Percentiles rank a stretch among this genome's conserved stretches.
Evolutionary conservation across 1,139 yeast species (phyloP).

Genomic region (Blastobotrys serpentis): DNA sequence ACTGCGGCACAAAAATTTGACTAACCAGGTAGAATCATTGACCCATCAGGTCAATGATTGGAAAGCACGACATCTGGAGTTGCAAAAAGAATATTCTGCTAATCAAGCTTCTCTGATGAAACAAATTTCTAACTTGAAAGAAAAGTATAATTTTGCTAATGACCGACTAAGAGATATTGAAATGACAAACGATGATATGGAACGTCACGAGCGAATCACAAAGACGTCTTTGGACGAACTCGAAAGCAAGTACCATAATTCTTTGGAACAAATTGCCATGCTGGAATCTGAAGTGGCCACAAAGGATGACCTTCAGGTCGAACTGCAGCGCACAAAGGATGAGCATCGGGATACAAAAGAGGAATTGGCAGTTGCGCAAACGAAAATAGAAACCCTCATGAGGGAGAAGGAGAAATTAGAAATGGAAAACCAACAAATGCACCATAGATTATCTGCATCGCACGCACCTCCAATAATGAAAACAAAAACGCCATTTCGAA

Average conservation of each 20-base stretch:
- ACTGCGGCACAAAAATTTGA: conserved; percentile 30
- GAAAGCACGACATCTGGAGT: conserved; percentile 30
- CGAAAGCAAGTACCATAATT: conserved; percentile 34
- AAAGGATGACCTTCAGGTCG: conserved; percentile 31
- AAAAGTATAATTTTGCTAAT: conserved; percentile 33
- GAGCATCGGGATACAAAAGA: conserved; percentile 38
- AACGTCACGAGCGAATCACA: conserved; percentile 37
- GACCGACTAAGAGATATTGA: conserved; percentile 40
- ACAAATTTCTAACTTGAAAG: conserved; percentile 32
- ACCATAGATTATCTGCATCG: not conserved
- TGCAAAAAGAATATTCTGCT: conserved; percentile 33
- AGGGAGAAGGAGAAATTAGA: conserved; percentile 10
- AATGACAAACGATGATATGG: conserved; percentile 42
- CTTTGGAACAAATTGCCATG: conserved; percentile 38
- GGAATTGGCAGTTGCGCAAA: conserved; percentile 32
- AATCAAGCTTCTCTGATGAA: conserved; percentile 32
- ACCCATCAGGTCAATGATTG: conserved; percentile 29
- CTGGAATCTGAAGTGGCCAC: conserved; percentile 37
- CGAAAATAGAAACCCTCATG: conserved; percentile 17
- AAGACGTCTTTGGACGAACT: conserved; percentile 36
- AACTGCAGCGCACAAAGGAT: conserved; percentile 38
- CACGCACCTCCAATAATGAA: not conserved
- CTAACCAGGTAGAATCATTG: conserved; percentile 27
- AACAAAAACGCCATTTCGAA: conserved; percentile 10
- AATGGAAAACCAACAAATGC: not conserved